Percentiles rank a stretch among this genome's conserved stretches.
Evolutionary conservation across 306 rosid species (phyloP).

Genomic region (Castanopsis chinensis): DNA sequence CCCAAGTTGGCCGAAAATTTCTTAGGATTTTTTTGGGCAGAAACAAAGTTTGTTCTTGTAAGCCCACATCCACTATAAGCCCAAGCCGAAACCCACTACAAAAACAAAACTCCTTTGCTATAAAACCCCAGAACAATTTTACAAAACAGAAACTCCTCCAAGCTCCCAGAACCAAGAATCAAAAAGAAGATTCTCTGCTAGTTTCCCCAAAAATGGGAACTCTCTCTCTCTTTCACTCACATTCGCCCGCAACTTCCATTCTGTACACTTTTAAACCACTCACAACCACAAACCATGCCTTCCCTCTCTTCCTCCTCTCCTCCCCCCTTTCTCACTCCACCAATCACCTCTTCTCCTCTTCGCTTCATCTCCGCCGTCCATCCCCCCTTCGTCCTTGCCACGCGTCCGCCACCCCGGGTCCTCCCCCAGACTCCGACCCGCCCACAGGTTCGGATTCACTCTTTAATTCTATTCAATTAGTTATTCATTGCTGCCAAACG

Average conservation of each 20-base stretch:
- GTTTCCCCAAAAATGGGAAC: slow-evolving; percentile 32
- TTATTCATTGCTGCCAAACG: too few species aligned
- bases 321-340: slow-evolving; percentile 5
- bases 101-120: too few species aligned
- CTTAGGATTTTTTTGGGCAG: too few species aligned
- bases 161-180: background rate
- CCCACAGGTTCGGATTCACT: slow-evolving; percentile 28
- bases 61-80: background rate
- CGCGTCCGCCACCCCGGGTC: slow-evolving; percentile 36
- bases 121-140: too few species aligned
- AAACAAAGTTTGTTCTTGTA: too few species aligned
- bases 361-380: slow-evolving; percentile 26
- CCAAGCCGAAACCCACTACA: background rate
- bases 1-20: too few species aligned
- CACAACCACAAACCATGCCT: background rate
- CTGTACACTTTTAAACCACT: background rate
- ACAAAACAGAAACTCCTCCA: background rate
- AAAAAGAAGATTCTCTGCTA: background rate
- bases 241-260: background rate
- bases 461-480: background rate
- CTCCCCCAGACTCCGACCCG: slow-evolving; percentile 50
- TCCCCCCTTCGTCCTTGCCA: slow-evolving; percentile 36
- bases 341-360: slow-evolving; percentile 14
- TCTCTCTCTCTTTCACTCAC: slow-evolving; percentile 14
- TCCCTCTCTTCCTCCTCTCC: slow-evolving; percentile 15